phyloP scores from a whole-genome alignment of 495 filamentous ascomycete species.

The Delitschia confertaspora region DNA sequence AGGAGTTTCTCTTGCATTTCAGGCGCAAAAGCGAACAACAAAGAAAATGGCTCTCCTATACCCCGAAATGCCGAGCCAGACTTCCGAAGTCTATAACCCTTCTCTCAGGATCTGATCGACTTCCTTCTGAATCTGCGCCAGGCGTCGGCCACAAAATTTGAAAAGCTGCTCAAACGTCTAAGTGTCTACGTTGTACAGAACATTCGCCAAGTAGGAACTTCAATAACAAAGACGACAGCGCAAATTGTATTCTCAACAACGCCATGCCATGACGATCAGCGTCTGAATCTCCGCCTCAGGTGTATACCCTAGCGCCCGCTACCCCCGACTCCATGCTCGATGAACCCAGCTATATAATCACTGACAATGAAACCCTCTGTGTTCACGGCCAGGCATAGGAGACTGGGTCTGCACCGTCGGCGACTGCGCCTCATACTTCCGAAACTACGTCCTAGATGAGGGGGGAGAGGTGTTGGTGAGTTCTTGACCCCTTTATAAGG shows the following conservation, averaged over 20 bases:
- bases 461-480: too few species aligned
- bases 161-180: slow-evolving; percentile 17
- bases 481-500: too few species aligned
- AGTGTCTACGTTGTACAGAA: slow-evolving; percentile 26
- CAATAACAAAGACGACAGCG: slow-evolving; percentile 13
- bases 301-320: slow-evolving; percentile 26
- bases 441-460: slow-evolving; percentile 28
- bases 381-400: slow-evolving; percentile 11
- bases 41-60: not conserved
- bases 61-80: not conserved
- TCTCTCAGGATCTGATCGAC: slow-evolving; percentile 14
- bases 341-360: slow-evolving; percentile 21
- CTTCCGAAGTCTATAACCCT: slow-evolving; percentile 21
- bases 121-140: slow-evolving; percentile 15
- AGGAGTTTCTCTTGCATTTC: too few species aligned
- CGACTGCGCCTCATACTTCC: slow-evolving; percentile 29
- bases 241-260: slow-evolving; percentile 19
- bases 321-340: slow-evolving; percentile 21
- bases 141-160: slow-evolving; percentile 13
- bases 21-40: too few species aligned
- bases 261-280: slow-evolving; percentile 26
- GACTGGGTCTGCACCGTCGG: slow-evolving; percentile 28
- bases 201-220: slow-evolving; percentile 10
- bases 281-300: slow-evolving; percentile 27
- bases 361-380: slow-evolving; percentile 17